Conservation (phyloP, 1,284 basidiomycete genomes). For the Moniliophthora roreri region DNA sequence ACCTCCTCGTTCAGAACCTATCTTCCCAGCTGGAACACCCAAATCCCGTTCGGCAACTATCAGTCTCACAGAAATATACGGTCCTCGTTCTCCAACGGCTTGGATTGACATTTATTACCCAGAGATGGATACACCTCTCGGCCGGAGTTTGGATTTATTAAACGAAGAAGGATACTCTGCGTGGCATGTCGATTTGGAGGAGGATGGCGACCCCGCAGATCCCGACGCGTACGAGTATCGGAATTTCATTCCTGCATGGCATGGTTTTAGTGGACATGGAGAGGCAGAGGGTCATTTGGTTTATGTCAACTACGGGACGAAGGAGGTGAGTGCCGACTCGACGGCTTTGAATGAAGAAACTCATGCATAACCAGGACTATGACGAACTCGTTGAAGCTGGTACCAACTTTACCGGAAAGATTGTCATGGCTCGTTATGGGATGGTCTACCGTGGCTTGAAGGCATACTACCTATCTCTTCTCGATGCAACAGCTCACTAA, state of each 20-base stretch:
- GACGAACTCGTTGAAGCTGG: conserved; percentile 61
- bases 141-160: conserved; percentile 61
- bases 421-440: conserved; percentile 87
- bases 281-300: conserved; percentile 63
- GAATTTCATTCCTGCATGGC: conserved; percentile 64
- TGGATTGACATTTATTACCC: conserved; percentile 87
- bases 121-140: conserved; percentile 73
- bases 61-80: conserved; percentile 40
- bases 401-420: conserved; percentile 74
- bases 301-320: conserved; percentile 81
- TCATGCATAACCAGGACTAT: conserved; percentile 53
- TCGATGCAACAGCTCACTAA: not conserved
- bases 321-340: conserved; percentile 40
- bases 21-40: conserved; percentile 64
- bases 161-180: conserved; percentile 47
- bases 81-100: conserved; percentile 49
- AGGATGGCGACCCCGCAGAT: conserved; percentile 65
- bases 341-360: not conserved
- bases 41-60: conserved; percentile 67
- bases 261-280: conserved; percentile 67
- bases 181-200: conserved; percentile 71
- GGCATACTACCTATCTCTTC: conserved; percentile 31
- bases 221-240: conserved; percentile 61
- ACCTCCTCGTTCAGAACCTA: conserved; percentile 41
- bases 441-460: conserved; percentile 81